These are phyloP conservation scores for Urtica urens DNA, from an alignment of 306 rosid species.

Conservation along the genomic window DNA sequence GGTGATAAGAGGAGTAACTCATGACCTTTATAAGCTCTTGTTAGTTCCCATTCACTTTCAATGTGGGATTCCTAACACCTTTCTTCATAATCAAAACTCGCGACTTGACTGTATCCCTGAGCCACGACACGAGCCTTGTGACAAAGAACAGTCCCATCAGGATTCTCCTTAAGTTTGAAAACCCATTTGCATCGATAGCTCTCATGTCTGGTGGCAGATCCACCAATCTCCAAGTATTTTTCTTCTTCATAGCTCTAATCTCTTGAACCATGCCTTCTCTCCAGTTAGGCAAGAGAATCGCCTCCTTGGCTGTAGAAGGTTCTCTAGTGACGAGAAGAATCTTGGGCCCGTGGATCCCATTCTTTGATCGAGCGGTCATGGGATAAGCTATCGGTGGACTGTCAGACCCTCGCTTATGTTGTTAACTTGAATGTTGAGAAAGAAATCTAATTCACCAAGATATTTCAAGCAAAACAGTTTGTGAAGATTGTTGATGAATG, in stretches of 20 bases:
- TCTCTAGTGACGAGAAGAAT: neutral
- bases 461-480: no score
- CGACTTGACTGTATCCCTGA: no score
- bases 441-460: no score
- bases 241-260: neutral
- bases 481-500: no score
- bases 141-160: neutral
- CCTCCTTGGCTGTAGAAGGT: neutral
- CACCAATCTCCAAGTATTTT: neutral
- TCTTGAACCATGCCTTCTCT: neutral
- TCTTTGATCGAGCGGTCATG: neutral
- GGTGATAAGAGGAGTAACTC: no score
- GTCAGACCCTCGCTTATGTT: neutral
- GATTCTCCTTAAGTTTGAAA: no score
- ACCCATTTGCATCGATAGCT: neutral
- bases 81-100: neutral
- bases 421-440: no score
- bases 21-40: no score
- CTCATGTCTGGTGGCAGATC: no score
- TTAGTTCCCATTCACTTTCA: no score
- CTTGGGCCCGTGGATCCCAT: neutral
- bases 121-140: neutral
- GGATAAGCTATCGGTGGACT: neutral
- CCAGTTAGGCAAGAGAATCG: neutral
- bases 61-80: no score